Evolutionary conservation across 1,284 basidiomycete genomes (phyloP), one percentile per base, ranked within the genome.

Genomic region (Quambalaria eucalypti): DNA sequence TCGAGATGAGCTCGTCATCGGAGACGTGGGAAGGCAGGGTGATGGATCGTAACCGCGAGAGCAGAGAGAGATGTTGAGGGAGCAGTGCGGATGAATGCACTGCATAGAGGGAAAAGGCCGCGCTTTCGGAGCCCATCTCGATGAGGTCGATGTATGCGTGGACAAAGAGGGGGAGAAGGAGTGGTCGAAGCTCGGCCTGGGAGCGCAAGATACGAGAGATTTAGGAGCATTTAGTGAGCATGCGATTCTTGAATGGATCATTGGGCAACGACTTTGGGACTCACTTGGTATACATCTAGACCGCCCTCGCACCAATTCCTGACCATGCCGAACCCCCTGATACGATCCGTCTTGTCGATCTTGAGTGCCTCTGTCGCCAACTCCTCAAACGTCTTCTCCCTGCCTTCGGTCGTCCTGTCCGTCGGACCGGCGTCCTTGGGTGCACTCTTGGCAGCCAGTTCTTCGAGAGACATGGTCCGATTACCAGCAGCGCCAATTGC

Each of bases 111-210:
- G 42, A 46, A 21, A 26, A 21, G 14, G 26, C 40, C n/a, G 40
- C 51, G 19, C 9, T 36, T 61, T 87, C 86, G 76, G 88, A 90
- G 3, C 89, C 90, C 60, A 87, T 85, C 68, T 91, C 85, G 52
- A 97, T 85, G 48, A 99, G 82, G 75, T 97, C 92, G 31, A 99
- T 81, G 77, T 93, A 97, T 70, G 95, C 95, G 77, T 99, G 91
- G 40, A 88, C 90, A 74, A 97, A 98, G 60, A 99, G 87, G 3
- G 95, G 95, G 70, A 92, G 92, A 16, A 96, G 79, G 31, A 98
- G 85, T 33, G 90, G 89, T 59, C 87, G 81, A 64, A 99, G 87
- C 77, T 98, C 92, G 56, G 90, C 89, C 53, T 78, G 73, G 54
- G n/a, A n/a, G n/a, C n/a, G n/a, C n/a, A 70, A 67, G 42, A 73